Percentiles rank a stretch among this genome's conserved stretches.
Evolutionary conservation across 2,329 filamentous ascomycete genomes (phyloP).

Genomic region (Calonectria henricotiae): DNA sequence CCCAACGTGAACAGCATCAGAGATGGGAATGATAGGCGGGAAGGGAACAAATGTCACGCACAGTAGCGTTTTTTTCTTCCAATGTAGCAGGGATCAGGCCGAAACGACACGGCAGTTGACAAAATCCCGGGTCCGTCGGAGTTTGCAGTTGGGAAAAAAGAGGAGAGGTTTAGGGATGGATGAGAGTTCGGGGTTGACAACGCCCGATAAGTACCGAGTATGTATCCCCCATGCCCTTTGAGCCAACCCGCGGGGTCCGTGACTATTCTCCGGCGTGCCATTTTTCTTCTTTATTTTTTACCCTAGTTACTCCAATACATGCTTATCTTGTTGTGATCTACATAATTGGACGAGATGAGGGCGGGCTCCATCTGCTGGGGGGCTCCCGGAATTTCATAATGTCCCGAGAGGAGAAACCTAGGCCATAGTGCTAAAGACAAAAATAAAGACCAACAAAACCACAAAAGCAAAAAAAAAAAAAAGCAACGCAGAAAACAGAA

Average conservation of each 20-base stretch:
- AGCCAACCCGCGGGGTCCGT: not conserved
- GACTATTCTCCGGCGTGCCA: slow-evolving; percentile 4
- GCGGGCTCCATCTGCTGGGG: not conserved
- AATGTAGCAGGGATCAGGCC: slow-evolving; percentile 14
- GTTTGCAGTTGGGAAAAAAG: not conserved
- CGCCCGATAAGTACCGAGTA: slow-evolving; percentile 12
- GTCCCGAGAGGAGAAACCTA: not conserved
- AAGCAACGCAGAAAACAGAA: not conserved
- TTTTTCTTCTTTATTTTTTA: not conserved
- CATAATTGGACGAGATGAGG: no score
- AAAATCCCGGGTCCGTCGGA: slow-evolving; percentile 23
- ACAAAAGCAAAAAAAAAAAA: slow-evolving; percentile 12
- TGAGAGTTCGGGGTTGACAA: not conserved
- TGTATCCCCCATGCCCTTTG: not conserved
- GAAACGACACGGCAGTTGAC: slow-evolving; percentile 29
- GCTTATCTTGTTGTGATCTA: no score
- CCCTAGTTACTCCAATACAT: not conserved
- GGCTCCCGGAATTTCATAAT: not conserved
- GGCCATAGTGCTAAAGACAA: not conserved
- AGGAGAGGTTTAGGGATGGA: not conserved
- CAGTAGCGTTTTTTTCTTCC: not conserved
- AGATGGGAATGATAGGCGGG: not conserved
- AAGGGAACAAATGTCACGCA: slow-evolving; percentile 15
- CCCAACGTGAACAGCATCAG: slow-evolving; percentile 1
- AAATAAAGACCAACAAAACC: not conserved